Conservation (phyloP, 2,329 filamentous ascomycete species). For the Aspergillaceae sp. region DNA sequence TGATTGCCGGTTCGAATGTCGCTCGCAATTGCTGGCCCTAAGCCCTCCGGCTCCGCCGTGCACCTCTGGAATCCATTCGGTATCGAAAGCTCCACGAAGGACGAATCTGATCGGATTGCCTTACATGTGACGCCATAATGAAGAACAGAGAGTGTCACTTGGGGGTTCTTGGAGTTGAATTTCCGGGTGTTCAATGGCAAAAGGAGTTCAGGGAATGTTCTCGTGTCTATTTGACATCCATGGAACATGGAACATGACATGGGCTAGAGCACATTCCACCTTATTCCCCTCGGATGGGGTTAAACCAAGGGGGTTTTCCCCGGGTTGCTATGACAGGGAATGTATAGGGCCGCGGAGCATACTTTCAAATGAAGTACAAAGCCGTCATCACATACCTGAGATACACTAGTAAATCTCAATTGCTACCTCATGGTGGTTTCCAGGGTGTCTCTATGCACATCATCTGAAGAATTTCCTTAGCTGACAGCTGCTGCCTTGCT, state of each 20-base stretch:
- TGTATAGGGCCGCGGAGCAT: slow-evolving; percentile 11
- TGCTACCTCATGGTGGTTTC: neutral
- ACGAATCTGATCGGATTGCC: neutral
- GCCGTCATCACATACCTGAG: slow-evolving; percentile 9
- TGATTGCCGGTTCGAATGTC: slow-evolving; percentile 1
- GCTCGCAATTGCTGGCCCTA: slow-evolving; percentile 5
- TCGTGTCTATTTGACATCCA: neutral
- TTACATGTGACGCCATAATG: neutral
- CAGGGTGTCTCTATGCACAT: neutral
- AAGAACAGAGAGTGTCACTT: neutral
- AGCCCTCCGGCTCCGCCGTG: neutral
- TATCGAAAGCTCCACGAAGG: neutral
- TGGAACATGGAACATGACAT: no score
- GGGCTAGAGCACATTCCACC: neutral
- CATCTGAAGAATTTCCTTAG: slow-evolving; percentile 2
- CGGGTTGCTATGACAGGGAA: slow-evolving; percentile 5
- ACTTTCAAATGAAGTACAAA: slow-evolving; percentile 9
- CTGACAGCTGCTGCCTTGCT: slow-evolving; percentile 8
- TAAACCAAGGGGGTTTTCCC: slow-evolving; percentile 8
- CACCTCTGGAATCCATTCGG: neutral
- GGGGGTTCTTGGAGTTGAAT: neutral
- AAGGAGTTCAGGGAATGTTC: neutral
- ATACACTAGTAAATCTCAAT: slow-evolving; percentile 3
- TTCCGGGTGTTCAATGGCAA: neutral
- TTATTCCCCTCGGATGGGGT: slow-evolving; percentile 1